Base-by-base conservation (phyloP, 768 basidiomycete genomes). In the Fistulinella prunicolor region DNA sequence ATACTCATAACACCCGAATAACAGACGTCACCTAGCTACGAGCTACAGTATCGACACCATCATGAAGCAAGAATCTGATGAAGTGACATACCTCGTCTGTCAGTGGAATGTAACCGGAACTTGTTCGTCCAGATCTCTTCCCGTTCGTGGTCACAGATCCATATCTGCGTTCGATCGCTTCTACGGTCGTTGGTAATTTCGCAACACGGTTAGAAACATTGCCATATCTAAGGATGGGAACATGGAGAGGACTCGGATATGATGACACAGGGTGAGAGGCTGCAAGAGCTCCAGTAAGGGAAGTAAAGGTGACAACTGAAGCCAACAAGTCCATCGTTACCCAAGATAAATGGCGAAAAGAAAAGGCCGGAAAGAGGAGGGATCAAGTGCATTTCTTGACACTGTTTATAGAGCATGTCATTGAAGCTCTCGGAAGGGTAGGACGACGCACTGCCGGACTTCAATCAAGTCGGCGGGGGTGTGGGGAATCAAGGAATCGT, bases 1-100 rank as follows among this genome's bases (percentile, higher is more conserved):
- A 84, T 73, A 45, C 58, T 69, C 13, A 84, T 60, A 20, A 63
- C 58, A 1, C 75, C 80, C 57, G 79, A 74, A 58, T 84, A 85
- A 58, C 74, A 79, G 3, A 75, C 63, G 42, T 85, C 84, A 21
- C 52, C 53, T 52, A 70, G 57, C 82, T 85, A 21, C 39, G 24
- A 13, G 30, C n/a, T 5, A 17, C 28, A 14, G 14, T 36, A 34
- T 38, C 23, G 30, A n/a, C n/a, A n/a, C n/a, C n/a, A n/a, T n/a
- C n/a, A n/a, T 28, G 9, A 3, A 9, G 7, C 12, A 17, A 21
- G 34, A 3, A 22, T 21, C 20, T 14, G 23, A n/a, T 3, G 30
- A 16, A 42, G n/a, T 37, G 20, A 47, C 73, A 22, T 46, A 80
- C 79, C 71, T 82, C 76, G 62, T 83, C 75, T 13, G 32, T 34